Evolutionary conservation across 148 eudicot species (phyloP).

Genomic region (Camellia japonica): DNA sequence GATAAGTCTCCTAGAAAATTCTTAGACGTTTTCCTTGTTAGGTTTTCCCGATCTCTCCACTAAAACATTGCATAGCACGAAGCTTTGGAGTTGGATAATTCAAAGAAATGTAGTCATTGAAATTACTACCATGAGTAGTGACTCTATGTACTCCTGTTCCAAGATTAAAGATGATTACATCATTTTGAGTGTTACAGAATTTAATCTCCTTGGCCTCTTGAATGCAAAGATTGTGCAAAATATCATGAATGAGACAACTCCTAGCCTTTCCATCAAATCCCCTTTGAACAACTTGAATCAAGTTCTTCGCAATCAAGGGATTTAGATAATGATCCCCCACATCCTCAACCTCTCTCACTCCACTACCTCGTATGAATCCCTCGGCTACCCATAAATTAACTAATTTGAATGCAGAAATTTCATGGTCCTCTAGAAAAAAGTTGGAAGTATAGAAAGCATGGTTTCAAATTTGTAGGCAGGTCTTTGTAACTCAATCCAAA

Average conservation of each 20-base stretch:
- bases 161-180: neutral
- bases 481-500: slow-evolving; percentile 14
- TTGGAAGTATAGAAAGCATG: slow-evolving; percentile 9
- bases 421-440: slow-evolving; percentile 1
- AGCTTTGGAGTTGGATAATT: neutral
- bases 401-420: neutral
- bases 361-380: neutral
- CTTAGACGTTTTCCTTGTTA: neutral
- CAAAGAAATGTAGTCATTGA: neutral
- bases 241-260: slow-evolving; percentile 8
- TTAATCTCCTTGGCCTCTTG: slow-evolving; percentile 2
- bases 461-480: neutral
- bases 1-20: neutral
- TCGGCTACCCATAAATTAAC: slow-evolving; percentile 3
- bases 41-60: too few species aligned
- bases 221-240: slow-evolving; percentile 13
- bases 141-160: neutral
- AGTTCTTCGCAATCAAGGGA: neutral
- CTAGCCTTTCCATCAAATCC: slow-evolving; percentile 3
- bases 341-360: neutral
- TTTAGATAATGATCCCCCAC: neutral
- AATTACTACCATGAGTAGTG: neutral
- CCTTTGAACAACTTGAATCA: slow-evolving; percentile 10
- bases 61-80: neutral
- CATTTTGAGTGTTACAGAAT: neutral